Evolutionary conservation across 495 filamentous ascomycete species (phyloP).

Genomic region (Podospora pseudoanserina): DNA sequence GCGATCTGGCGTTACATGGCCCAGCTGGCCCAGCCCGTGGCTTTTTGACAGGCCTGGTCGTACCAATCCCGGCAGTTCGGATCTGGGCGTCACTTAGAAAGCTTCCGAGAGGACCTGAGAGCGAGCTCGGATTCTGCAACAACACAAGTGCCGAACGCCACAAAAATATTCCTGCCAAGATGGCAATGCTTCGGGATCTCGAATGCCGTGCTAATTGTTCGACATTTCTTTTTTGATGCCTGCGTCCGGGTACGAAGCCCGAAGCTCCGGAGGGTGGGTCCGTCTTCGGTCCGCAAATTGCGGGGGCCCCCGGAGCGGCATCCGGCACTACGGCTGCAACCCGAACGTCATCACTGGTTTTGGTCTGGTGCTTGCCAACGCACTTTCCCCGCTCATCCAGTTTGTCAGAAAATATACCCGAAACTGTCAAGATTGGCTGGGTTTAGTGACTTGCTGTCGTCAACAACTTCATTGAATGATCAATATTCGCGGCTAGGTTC

Average conservation of each 20-base stretch:
- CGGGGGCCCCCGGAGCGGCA: not conserved
- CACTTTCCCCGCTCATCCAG: not conserved
- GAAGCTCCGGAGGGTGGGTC: not conserved
- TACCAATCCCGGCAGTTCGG: conserved; percentile 5
- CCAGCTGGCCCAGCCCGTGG: not conserved
- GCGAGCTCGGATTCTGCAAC: not conserved
- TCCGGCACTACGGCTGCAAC: not conserved
- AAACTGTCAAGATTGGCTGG: not conserved
- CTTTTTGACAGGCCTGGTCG: not conserved
- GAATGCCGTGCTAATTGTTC: not conserved
- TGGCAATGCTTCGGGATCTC: not conserved
- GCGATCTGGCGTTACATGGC: not conserved
- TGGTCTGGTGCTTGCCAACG: not conserved
- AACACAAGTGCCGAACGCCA: not conserved
- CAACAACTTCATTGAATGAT: too few species aligned
- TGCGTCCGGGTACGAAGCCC: not conserved
- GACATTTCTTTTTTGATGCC: not conserved
- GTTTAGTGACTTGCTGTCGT: not conserved
- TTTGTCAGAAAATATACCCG: not conserved
- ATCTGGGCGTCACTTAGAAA: not conserved
- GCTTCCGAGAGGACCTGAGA: not conserved
- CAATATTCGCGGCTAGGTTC: too few species aligned
- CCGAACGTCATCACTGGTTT: not conserved
- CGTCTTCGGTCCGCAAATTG: not conserved
- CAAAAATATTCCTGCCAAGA: not conserved